Conservation (phyloP, 345 rosid species). For the Ceriops decandra region DNA sequence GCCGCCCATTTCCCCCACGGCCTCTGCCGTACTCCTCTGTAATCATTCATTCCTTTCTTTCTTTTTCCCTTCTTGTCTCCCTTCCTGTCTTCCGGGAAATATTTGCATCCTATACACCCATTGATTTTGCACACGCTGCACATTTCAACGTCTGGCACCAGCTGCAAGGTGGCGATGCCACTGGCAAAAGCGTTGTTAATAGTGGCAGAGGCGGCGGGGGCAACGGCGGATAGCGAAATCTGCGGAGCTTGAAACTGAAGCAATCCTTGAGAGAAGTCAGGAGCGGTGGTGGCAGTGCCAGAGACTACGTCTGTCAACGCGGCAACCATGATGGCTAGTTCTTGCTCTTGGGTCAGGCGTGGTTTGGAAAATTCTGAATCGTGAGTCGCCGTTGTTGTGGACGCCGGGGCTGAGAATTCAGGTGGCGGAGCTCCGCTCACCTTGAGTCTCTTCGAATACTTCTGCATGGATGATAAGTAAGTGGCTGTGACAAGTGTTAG, state of each 20-base stretch:
- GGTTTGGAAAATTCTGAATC: no score
- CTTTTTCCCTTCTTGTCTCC: constrained; percentile 17
- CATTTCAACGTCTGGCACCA: constrained; percentile 42
- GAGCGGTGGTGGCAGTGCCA: constrained; percentile 10
- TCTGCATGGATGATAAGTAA: constrained; percentile 24
- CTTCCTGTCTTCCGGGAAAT: constrained; percentile 37
- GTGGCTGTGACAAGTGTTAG: not conserved
- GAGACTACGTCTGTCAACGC: constrained; percentile 38
- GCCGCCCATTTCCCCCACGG: constrained; percentile 99
- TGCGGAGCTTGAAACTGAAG: not conserved
- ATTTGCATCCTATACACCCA: constrained; percentile 71
- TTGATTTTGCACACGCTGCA: constrained; percentile 56
- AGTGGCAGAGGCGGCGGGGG: not conserved
- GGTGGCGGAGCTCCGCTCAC: constrained; percentile 11
- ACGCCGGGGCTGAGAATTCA: not conserved
- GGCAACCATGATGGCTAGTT: constrained; percentile 58
- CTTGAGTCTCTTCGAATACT: constrained; percentile 31
- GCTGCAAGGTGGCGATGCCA: constrained; percentile 6
- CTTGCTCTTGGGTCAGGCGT: constrained; percentile 55
- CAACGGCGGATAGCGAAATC: not conserved
- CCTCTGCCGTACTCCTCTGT: constrained; percentile 94
- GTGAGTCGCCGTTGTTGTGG: not conserved
- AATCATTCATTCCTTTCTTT: constrained; percentile 56
- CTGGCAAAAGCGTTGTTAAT: not conserved
- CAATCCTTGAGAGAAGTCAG: not conserved